phyloP scores from a whole-genome alignment of 306 rosid species.

The Potentilla sterilis region DNA sequence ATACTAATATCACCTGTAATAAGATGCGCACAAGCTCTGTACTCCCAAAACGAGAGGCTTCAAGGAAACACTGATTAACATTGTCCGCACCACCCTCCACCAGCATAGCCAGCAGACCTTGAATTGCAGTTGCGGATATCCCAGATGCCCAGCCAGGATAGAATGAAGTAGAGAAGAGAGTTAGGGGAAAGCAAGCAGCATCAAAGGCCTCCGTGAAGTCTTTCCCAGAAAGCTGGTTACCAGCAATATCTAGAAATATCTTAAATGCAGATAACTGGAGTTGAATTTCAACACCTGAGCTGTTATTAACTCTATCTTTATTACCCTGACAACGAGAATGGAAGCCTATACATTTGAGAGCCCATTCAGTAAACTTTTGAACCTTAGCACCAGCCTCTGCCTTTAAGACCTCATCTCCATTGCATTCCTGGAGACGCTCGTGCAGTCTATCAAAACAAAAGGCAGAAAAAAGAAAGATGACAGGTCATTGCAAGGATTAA shows the following conservation, averaged over 20 bases:
- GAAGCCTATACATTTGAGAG: constrained; percentile 79
- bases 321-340: constrained; percentile 67
- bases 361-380: constrained; percentile 91
- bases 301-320: constrained; percentile 46
- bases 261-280: constrained; percentile 83
- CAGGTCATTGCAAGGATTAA: constrained; percentile 3
- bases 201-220: constrained; percentile 95
- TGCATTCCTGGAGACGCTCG: constrained; percentile 89
- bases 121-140: constrained; percentile 71
- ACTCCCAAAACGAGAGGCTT: constrained; percentile 93
- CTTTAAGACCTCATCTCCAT: constrained; percentile 82
- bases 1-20: constrained; percentile 54
- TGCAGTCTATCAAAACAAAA: constrained; percentile 54
- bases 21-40: constrained; percentile 85
- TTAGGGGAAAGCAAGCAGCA: constrained; percentile 89
- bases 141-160: constrained; percentile 87
- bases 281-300: constrained; percentile 65
- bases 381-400: constrained; percentile 85
- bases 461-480: constrained; percentile 7
- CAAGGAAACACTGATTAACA: constrained; percentile 86
- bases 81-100: constrained; percentile 94
- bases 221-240: constrained; percentile 81
- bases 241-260: constrained; percentile 77
- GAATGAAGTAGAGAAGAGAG: constrained; percentile 81
- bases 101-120: constrained; percentile 72